A percentile compares a stretch with the other conserved stretches of the same genome.
phyloP scores from a whole-genome alignment of 225 moss, liverwort and hornwort species.

The Thuidium tamariscinum region DNA sequence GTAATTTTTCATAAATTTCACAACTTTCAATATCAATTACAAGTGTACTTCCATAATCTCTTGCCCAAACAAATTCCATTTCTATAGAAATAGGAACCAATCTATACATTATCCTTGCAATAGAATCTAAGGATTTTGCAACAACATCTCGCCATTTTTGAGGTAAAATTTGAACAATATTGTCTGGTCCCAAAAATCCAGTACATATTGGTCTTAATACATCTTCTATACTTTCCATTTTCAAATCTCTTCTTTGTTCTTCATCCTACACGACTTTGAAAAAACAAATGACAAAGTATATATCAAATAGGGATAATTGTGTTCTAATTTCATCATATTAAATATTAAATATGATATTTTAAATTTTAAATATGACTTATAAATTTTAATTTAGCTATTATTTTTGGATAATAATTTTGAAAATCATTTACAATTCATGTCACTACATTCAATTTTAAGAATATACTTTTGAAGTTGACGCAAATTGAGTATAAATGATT shows the following conservation, averaged over 20 bases:
- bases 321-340: too few relatives aligned
- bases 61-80: slow-evolving; percentile 42
- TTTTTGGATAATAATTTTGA: accelerated
- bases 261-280: slow-evolving; percentile 38
- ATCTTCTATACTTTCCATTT: slow-evolving; percentile 43
- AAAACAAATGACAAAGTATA: neutral
- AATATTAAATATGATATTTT: neutral
- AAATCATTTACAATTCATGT: neutral
- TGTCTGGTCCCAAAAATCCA: slow-evolving; percentile 38
- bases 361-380: neutral
- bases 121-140: slow-evolving; percentile 13
- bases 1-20: slow-evolving; percentile 21
- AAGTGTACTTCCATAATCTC: slow-evolving; percentile 31
- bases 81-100: slow-evolving; percentile 65
- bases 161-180: slow-evolving; percentile 46
- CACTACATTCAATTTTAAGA: neutral
- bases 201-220: slow-evolving; percentile 45
- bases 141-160: slow-evolving; percentile 63
- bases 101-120: slow-evolving; percentile 30
- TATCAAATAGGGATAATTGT: neutral
- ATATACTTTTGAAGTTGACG: accelerated
- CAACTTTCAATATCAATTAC: slow-evolving; percentile 43
- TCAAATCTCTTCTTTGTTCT: slow-evolving; percentile 36
- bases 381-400: too few relatives aligned
- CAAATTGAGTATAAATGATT: neutral